Conservation (phyloP, 2,329 filamentous ascomycete species). For the Exophiala sp. region DNA sequence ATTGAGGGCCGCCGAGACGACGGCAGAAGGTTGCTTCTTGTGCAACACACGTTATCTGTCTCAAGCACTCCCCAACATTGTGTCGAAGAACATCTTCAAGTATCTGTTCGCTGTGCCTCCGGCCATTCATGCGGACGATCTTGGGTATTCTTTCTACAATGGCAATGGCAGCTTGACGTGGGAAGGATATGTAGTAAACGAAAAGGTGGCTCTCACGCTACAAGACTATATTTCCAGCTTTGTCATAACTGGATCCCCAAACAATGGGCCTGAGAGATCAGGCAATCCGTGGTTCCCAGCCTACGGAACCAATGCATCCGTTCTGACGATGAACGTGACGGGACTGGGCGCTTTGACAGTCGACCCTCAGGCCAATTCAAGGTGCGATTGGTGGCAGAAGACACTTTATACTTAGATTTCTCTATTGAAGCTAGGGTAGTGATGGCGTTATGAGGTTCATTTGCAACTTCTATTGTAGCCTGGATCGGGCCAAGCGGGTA, state of each 20-base stretch:
- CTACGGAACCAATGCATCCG: constrained; percentile 44
- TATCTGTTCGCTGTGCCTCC: constrained; percentile 54
- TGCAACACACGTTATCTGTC: constrained; percentile 55
- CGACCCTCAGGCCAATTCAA: constrained; percentile 46
- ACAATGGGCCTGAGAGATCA: neutral
- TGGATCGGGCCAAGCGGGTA: no score
- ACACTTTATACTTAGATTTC: constrained; percentile 34
- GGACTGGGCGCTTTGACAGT: constrained; percentile 37
- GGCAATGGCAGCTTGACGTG: constrained; percentile 36
- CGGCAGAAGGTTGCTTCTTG: constrained; percentile 44
- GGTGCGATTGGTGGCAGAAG: constrained; percentile 55
- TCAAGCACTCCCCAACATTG: constrained; percentile 46
- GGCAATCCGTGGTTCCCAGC: constrained; percentile 40
- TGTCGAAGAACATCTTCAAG: constrained; percentile 40
- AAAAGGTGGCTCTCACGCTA: constrained; percentile 33
- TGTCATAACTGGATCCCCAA: constrained; percentile 33
- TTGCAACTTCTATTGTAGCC: no score
- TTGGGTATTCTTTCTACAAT: constrained; percentile 52
- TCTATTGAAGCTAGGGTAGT: no score
- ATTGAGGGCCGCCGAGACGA: constrained; percentile 39
- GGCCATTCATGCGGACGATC: constrained; percentile 51
- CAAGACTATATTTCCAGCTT: constrained; percentile 40
- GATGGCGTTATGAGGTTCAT: no score
- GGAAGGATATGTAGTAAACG: constrained; percentile 29
- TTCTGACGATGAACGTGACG: constrained; percentile 43